Percentiles rank a stretch among this genome's conserved stretches.
phyloP scores from a whole-genome alignment of 116 monocot genomes.

The Zostera marina region DNA sequence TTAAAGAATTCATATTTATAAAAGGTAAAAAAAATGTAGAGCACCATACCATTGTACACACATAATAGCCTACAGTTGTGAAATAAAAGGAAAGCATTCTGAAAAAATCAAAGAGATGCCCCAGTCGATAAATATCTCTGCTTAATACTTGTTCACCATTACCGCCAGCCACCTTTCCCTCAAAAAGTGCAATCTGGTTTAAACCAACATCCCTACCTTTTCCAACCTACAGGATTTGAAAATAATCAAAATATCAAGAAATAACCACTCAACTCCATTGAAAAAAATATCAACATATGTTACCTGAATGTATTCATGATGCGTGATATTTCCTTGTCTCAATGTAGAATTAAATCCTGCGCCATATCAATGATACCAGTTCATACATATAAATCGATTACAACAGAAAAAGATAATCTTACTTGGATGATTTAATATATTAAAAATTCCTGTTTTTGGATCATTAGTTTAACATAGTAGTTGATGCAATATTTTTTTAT shows the following conservation, averaged over 20 bases:
- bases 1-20: neutral
- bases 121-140: slow-evolving; percentile 82
- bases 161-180: slow-evolving; percentile 95
- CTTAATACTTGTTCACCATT: slow-evolving; percentile 97
- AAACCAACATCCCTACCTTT: slow-evolving; percentile 96
- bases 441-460: no score
- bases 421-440: no score
- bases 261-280: neutral
- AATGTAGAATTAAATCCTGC: slow-evolving; percentile 94
- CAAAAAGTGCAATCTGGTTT: slow-evolving; percentile 92
- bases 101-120: slow-evolving; percentile 95
- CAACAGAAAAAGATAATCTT: no score
- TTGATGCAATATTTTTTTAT: no score
- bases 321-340: slow-evolving; percentile 90
- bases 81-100: slow-evolving; percentile 88
- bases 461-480: no score
- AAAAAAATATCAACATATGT: neutral
- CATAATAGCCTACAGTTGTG: slow-evolving; percentile 84
- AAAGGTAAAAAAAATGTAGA: neutral
- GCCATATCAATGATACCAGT: neutral
- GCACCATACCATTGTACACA: slow-evolving; percentile 77
- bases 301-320: slow-evolving; percentile 98
- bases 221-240: slow-evolving; percentile 44
- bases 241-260: slow-evolving; percentile 4
- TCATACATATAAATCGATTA: no score